These are phyloP conservation scores for Mycena venus DNA, from an alignment of 768 basidiomycete species.

Conservation along the genomic window DNA sequence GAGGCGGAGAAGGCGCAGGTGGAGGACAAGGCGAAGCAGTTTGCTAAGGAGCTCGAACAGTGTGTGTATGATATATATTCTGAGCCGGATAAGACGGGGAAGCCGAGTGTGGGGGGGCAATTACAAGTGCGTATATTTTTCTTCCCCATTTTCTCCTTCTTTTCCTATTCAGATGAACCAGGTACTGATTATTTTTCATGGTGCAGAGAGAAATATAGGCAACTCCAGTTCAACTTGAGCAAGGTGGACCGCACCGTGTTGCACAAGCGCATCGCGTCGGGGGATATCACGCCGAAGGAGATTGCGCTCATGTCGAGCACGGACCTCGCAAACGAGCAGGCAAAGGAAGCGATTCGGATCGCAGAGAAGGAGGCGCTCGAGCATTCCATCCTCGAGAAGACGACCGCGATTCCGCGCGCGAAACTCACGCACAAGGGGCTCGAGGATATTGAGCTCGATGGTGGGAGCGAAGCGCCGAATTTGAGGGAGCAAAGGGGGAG, in stretches of 20 bases:
- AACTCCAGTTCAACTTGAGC: slow-evolving; percentile 89
- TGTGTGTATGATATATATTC: slow-evolving; percentile 82
- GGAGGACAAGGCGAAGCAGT: slow-evolving; percentile 70
- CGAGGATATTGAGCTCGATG: slow-evolving; percentile 86
- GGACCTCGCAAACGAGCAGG: slow-evolving; percentile 90
- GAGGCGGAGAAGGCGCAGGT: slow-evolving; percentile 71
- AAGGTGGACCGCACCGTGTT: slow-evolving; percentile 84
- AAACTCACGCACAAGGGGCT: slow-evolving; percentile 96
- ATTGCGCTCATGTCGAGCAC: slow-evolving; percentile 90
- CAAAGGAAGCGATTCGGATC: slow-evolving; percentile 83
- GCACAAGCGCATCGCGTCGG: slow-evolving; percentile 82
- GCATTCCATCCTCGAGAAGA: slow-evolving; percentile 86
- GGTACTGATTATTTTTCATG: slow-evolving; percentile 28
- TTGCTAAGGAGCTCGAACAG: slow-evolving; percentile 80
- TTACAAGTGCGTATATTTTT: slow-evolving; percentile 73
- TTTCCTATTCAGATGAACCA: too few species aligned
- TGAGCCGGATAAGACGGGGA: slow-evolving; percentile 81
- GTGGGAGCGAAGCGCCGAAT: slow-evolving; percentile 47
- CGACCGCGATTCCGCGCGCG: slow-evolving; percentile 71
- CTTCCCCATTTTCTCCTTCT: slow-evolving; percentile 8
- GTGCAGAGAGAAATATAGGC: too few species aligned
- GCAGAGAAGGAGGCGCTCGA: slow-evolving; percentile 87
- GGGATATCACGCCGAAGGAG: slow-evolving; percentile 74
- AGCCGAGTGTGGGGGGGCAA: slow-evolving; percentile 75
- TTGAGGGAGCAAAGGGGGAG: slow-evolving; percentile 65